Base-by-base conservation (phyloP, 2,329 filamentous ascomycete species). In the Pyrenochaeta sp. region DNA sequence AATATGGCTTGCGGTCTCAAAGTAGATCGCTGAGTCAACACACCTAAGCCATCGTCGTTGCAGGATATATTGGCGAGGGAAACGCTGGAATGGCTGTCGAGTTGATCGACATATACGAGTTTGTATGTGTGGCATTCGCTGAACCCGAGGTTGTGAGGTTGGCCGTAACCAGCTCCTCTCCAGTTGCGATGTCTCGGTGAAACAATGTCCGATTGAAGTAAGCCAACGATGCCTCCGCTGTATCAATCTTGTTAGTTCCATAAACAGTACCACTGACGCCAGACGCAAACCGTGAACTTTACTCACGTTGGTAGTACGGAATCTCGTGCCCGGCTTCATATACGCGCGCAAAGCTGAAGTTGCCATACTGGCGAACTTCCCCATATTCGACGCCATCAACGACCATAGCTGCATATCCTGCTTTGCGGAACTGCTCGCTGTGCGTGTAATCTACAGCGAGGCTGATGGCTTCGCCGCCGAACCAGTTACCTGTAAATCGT, bases 241-340 rank as follows among this genome's bases (percentile, higher is more conserved):
- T n/a, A 10, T 15, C 3, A 19, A 6, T 10, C 7, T 15, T 19
- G 28, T 44, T 21, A 48, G 40, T n/a, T n/a, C 17, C 29, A 32
- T 7, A 10, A 7, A 14, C 26, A 9, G 2, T 8, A 14, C 9
- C n/a, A n/a, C n/a, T n/a, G n/a, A n/a, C n/a, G n/a, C n/a, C n/a
- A n/a, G 10, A 11, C 19, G 0, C 9, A 29, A 11, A 6, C 7
- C 15, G 10, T 9, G 10, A 14, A 23, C 4, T 18, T 4, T 3
- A 51, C 53, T 49, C 30, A 60, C 57, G 71, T 49, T 75, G 73
- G 46, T 74, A 74, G 51, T 63, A 74, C 1, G 71, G 71, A n/a
- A 74, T 61, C 40, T 71, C 65, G 34, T 76, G 73, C 3, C 74
- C 73, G 6, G 72, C 52, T 30, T 76, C 71, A 24, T 68, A 71